Percentiles rank a stretch among this genome's conserved stretches.
phyloP scores from a whole-genome alignment of 1,284 basidiomycete genomes.

The Binderoboletus segoi region DNA sequence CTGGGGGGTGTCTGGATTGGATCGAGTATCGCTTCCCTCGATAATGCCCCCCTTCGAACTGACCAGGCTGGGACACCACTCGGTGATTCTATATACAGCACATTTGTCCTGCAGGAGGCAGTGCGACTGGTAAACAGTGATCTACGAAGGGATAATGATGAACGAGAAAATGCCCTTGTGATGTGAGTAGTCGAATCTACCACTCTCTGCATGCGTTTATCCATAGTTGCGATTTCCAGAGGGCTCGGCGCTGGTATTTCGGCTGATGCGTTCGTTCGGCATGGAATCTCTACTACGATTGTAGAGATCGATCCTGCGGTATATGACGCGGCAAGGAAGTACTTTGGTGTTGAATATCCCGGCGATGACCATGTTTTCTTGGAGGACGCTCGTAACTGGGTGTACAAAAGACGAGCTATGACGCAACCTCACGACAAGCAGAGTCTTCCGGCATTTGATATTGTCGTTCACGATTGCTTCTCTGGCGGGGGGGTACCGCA shows the following conservation, averaged over 20 bases:
- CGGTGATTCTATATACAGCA: conserved; percentile 80
- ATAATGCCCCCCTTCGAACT: conserved; percentile 41
- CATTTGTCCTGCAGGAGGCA: conserved; percentile 87
- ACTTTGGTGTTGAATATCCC: conserved; percentile 75
- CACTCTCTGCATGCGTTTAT: neutral
- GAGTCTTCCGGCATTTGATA: conserved; percentile 56
- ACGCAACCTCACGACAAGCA: conserved; percentile 35
- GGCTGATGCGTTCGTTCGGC: conserved; percentile 69
- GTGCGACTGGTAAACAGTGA: conserved; percentile 64
- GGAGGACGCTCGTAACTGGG: conserved; percentile 75
- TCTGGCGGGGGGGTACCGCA: conserved; percentile 85
- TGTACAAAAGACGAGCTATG: conserved; percentile 43
- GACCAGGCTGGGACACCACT: conserved; percentile 59
- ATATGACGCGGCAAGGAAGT: conserved; percentile 76
- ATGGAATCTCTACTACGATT: conserved; percentile 69
- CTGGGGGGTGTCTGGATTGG: conserved; percentile 88
- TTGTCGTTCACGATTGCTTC: conserved; percentile 89
- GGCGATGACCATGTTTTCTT: conserved; percentile 62
- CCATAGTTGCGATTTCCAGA: conserved; percentile 42
- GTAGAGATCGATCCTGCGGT: conserved; percentile 89
- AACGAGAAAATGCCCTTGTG: conserved; percentile 59
- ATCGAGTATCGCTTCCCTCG: conserved; percentile 46
- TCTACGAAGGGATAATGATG: conserved; percentile 34
- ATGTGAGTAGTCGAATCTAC: conserved; percentile 54
- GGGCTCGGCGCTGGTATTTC: conserved; percentile 86